Evolutionary conservation across 1,284 basidiomycete genomes (phyloP).

Genomic region (Ganoderma resinaceum): DNA sequence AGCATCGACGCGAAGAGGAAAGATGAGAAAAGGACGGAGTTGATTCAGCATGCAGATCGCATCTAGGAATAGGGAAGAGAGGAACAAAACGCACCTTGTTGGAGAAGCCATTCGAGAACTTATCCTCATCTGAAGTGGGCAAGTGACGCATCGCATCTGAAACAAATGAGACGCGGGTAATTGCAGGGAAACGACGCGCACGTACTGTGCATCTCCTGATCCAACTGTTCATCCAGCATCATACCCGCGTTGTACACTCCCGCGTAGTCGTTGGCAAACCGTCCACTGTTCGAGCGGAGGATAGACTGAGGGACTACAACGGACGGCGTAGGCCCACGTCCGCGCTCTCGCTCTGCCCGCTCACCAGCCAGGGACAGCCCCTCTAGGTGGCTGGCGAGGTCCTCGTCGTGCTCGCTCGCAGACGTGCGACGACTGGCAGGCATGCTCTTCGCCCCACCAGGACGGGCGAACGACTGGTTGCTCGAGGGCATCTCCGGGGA

Average conservation of each 20-base stretch:
- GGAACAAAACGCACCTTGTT: constrained; percentile 63
- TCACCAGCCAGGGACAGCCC: constrained; percentile 71
- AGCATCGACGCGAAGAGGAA: constrained; percentile 61
- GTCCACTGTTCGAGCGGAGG: constrained; percentile 55
- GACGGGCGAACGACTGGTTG: constrained; percentile 64
- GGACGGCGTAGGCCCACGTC: constrained; percentile 34
- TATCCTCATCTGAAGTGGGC: constrained; percentile 92
- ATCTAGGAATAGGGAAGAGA: background rate
- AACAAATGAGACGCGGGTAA: constrained; percentile 29
- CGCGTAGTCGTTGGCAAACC: constrained; percentile 57
- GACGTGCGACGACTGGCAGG: constrained; percentile 86
- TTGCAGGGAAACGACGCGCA: constrained; percentile 27
- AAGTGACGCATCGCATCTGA: constrained; percentile 91
- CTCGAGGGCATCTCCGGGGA: constrained; percentile 67
- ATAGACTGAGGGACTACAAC: constrained; percentile 47
- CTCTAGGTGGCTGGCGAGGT: constrained; percentile 77
- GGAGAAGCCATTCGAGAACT: constrained; percentile 66
- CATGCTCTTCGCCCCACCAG: constrained; percentile 85
- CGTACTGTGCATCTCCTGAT: constrained; percentile 90
- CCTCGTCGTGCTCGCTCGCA: constrained; percentile 81
- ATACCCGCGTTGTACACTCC: constrained; percentile 80
- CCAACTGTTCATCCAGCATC: constrained; percentile 89
- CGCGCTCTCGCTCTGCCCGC: constrained; percentile 46
- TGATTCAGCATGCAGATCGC: background rate
- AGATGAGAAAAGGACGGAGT: constrained; percentile 4